phyloP scores from a whole-genome alignment of 768 basidiomycete species.

The Coprinellus micaceus region DNA sequence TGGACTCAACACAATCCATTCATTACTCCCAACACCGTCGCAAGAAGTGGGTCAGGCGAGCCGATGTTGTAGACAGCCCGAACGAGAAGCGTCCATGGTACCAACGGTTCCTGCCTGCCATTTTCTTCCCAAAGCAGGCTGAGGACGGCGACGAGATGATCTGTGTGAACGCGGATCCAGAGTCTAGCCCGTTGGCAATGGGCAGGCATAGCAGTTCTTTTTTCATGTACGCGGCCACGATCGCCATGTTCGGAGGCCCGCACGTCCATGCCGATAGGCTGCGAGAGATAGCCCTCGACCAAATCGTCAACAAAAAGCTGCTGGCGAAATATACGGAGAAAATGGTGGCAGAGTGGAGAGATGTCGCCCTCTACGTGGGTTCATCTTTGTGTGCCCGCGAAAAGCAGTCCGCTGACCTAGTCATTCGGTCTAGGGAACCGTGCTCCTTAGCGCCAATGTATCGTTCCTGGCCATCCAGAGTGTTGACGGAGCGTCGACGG shows the following conservation, averaged over 20 bases:
- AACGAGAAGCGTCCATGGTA: background rate
- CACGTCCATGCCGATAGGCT: constrained; percentile 38
- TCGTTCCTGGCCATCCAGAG: constrained; percentile 14
- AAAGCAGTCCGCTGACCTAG: background rate
- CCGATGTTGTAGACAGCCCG: background rate
- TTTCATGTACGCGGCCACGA: constrained; percentile 33
- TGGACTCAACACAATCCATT: constrained; percentile 37
- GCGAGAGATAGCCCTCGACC: constrained; percentile 46
- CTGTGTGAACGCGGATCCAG: background rate
- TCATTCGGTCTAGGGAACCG: constrained; percentile 6
- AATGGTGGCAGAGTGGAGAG: constrained; percentile 41
- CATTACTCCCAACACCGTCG: constrained; percentile 22
- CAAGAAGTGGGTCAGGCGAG: background rate
- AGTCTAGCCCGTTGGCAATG: background rate
- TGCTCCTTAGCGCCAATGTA: constrained; percentile 13
- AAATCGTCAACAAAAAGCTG: constrained; percentile 30
- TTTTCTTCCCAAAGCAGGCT: background rate
- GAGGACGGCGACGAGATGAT: background rate
- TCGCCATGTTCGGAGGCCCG: constrained; percentile 43
- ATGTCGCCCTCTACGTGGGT: constrained; percentile 42
- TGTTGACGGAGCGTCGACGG: constrained; percentile 2
- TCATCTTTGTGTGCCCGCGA: background rate
- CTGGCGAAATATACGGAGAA: constrained; percentile 39
- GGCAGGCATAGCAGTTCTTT: constrained; percentile 12
- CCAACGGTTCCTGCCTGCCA: background rate